Evolutionary conservation across 2,329 filamentous ascomycete species (phyloP).

Genomic region (Aspergillus pseudoterreus): DNA sequence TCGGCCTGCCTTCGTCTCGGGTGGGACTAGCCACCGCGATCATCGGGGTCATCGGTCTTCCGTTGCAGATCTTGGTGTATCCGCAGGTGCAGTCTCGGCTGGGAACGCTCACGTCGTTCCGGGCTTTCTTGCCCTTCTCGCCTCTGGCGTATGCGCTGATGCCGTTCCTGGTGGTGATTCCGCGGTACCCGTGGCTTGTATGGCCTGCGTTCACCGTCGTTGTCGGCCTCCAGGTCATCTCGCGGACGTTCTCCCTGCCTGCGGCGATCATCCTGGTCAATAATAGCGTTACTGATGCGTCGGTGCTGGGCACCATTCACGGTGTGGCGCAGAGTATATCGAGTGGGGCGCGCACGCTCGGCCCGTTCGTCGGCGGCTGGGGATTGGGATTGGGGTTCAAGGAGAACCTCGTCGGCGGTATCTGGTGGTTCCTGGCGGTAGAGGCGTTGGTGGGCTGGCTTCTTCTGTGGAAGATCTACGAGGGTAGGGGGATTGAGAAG

Average conservation of each 20-base stretch:
- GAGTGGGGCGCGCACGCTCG: conserved; percentile 53
- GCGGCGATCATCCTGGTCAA: conserved; percentile 59
- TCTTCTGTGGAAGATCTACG: conserved; percentile 59
- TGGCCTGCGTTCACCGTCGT: conserved; percentile 65
- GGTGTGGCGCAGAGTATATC: conserved; percentile 56
- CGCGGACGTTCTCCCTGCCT: conserved; percentile 65
- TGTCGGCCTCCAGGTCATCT: conserved; percentile 66
- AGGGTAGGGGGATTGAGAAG: conserved; percentile 61
- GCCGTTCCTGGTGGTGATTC: conserved; percentile 68
- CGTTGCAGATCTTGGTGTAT: conserved; percentile 68
- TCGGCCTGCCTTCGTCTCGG: conserved; percentile 66
- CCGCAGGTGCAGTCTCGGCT: conserved; percentile 63
- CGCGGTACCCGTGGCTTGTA: conserved; percentile 50
- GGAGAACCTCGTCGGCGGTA: conserved; percentile 52
- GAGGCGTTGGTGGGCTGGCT: conserved; percentile 56
- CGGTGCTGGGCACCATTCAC: conserved; percentile 56
- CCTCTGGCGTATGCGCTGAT: conserved; percentile 66
- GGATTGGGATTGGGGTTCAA: conserved; percentile 53
- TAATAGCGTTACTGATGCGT: conserved; percentile 56
- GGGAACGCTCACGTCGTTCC: conserved; percentile 66
- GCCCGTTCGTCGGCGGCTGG: conserved; percentile 53
- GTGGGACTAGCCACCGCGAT: conserved; percentile 77
- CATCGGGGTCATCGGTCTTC: conserved; percentile 71
- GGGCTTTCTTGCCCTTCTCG: conserved; percentile 66
- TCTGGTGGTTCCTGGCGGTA: conserved; percentile 56